These are phyloP conservation scores for Clitoria ternatea DNA, from an alignment of 306 rosid species.

Conservation along the genomic window DNA sequence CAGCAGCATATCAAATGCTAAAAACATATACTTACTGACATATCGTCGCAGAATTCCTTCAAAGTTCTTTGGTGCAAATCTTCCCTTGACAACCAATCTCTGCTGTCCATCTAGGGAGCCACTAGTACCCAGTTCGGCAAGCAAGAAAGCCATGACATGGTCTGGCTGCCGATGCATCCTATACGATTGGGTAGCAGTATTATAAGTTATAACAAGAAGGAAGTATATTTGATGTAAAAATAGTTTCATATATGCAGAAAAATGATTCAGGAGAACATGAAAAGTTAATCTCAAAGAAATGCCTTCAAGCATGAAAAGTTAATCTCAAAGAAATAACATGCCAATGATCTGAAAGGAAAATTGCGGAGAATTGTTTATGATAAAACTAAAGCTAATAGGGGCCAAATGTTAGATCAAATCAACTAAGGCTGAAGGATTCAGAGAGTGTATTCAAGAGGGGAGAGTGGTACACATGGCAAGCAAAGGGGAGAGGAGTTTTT, in stretches of 20 bases:
- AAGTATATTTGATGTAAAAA: background rate
- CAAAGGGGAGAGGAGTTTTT: no score
- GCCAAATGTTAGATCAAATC: no score
- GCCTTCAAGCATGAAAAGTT: background rate
- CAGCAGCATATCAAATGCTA: background rate
- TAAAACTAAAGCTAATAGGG: no score
- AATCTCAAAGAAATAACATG: background rate
- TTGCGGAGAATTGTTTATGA: background rate
- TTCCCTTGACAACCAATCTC: conserved; percentile 91
- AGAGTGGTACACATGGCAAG: no score
- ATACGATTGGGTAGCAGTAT: conserved; percentile 11
- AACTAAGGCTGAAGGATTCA: no score
- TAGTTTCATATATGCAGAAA: background rate
- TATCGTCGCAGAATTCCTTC: conserved; percentile 95
- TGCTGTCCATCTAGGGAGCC: conserved; percentile 98
- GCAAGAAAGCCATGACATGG: conserved; percentile 92
- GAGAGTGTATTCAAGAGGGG: no score
- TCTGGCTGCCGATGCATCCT: conserved; percentile 98
- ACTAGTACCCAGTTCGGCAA: conserved; percentile 93
- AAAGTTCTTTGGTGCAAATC: conserved; percentile 94
- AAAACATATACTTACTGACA: conserved; percentile 60
- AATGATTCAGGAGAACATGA: background rate
- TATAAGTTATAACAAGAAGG: background rate
- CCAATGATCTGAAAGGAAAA: background rate
- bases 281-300: background rate